Percentiles rank a stretch among this genome's conserved stretches.
These are phyloP conservation scores for Maudiozyma humilis DNA, from an alignment of 1,139 yeast species.

Conservation along the genomic window DNA sequence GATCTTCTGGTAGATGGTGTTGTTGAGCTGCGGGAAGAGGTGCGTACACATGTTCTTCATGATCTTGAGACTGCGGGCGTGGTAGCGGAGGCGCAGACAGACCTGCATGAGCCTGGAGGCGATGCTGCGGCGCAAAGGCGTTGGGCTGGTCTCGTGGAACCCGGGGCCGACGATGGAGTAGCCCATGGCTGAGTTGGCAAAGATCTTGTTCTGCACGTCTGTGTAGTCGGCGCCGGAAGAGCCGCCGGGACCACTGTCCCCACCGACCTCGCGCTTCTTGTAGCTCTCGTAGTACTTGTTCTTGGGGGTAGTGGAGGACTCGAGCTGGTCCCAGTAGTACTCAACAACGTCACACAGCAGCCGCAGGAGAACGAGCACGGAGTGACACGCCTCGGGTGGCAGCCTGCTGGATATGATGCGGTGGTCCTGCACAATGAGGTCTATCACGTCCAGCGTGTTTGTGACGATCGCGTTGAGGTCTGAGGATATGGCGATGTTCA, in stretches of 20 bases:
- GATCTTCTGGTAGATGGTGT: slow-evolving; percentile 8
- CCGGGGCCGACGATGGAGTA: slow-evolving; percentile 23
- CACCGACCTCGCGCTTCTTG: neutral
- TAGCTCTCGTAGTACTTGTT: slow-evolving; percentile 1
- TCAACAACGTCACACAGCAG: slow-evolving; percentile 27
- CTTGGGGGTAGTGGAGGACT: slow-evolving; percentile 1
- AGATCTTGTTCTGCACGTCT: slow-evolving; percentile 14
- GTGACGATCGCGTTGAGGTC: slow-evolving; percentile 20
- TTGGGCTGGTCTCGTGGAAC: slow-evolving; percentile 22
- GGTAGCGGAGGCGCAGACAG: slow-evolving; percentile 21
- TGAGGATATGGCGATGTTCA: slow-evolving; percentile 25
- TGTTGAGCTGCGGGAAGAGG: slow-evolving; percentile 4
- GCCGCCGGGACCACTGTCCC: neutral
- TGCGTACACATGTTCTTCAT: slow-evolving; percentile 19
- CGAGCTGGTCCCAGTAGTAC: slow-evolving; percentile 23
- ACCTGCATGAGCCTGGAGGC: slow-evolving; percentile 19
- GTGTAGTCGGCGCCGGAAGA: neutral
- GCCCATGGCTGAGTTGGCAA: slow-evolving; percentile 20
- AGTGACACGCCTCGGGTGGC: slow-evolving; percentile 18
- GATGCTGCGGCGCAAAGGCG: slow-evolving; percentile 14
- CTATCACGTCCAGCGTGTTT: slow-evolving; percentile 18
- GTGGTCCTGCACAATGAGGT: slow-evolving; percentile 18
- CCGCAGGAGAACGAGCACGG: slow-evolving; percentile 22
- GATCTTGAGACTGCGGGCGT: slow-evolving; percentile 17
- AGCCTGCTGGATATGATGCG: slow-evolving; percentile 13